A percentile compares a stretch with the other conserved stretches of the same genome.
phyloP scores from a whole-genome alignment of 345 rosid species.

The Rhizophora apiculata region DNA sequence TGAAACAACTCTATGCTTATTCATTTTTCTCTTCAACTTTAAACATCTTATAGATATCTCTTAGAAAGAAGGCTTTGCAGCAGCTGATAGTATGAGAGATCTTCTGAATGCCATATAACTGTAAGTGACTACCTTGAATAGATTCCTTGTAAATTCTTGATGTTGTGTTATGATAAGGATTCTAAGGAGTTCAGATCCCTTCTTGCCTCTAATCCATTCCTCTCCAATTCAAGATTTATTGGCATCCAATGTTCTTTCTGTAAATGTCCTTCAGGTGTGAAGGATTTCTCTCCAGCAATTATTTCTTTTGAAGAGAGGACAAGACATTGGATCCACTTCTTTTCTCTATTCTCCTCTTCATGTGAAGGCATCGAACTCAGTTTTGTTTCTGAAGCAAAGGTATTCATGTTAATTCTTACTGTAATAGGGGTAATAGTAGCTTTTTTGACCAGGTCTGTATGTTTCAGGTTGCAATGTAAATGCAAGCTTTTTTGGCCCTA shows the following conservation, averaged over 20 bases:
- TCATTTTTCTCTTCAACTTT: constrained; percentile 5
- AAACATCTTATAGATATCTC: constrained; percentile 48
- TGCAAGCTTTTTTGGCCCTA: constrained; percentile 57
- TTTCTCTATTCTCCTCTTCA: constrained; percentile 64
- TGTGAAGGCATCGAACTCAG: constrained; percentile 56
- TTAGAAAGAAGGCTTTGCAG: constrained; percentile 77
- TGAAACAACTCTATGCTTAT: not conserved
- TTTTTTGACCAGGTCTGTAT: constrained; percentile 21
- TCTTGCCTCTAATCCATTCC: constrained; percentile 19
- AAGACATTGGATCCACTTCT: constrained; percentile 74
- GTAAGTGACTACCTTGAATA: constrained; percentile 62
- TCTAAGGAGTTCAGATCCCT: constrained; percentile 70
- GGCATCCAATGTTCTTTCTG: not conserved
- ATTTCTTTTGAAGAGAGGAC: constrained; percentile 64
- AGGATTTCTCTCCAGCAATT: constrained; percentile 62
- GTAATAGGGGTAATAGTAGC: constrained; percentile 7
- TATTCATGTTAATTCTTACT: constrained; percentile 29
- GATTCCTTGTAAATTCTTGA: constrained; percentile 75
- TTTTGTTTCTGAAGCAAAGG: constrained; percentile 81
- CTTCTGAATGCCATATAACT: constrained; percentile 52
- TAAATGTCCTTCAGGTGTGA: constrained; percentile 46
- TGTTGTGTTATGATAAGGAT: constrained; percentile 78
- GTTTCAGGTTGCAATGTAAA: constrained; percentile 70
- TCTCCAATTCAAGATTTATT: not conserved
- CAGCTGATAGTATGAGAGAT: constrained; percentile 40